A percentile compares a stretch with the other conserved stretches of the same genome.
Evolutionary conservation across 1,284 basidiomycete species (phyloP).

Genomic region (Stereum hirsutum): DNA sequence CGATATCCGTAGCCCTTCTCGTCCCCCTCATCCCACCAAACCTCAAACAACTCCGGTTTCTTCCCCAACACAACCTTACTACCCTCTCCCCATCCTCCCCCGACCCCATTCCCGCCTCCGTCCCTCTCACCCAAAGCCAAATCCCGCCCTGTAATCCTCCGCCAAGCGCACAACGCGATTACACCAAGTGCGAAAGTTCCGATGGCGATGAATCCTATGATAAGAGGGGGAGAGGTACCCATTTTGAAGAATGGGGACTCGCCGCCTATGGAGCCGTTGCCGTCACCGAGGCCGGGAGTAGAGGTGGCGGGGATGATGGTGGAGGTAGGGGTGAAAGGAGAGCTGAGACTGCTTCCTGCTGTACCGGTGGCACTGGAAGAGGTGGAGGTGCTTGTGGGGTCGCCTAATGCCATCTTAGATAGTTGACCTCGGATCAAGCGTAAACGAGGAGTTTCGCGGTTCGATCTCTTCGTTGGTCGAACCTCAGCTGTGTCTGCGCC

Average conservation of each 20-base stretch:
- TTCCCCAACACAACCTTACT: not conserved
- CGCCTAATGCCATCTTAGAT: too few relatives aligned
- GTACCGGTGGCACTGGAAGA: too few relatives aligned
- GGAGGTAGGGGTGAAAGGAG: slow-evolving; percentile 1
- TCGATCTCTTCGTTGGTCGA: too few relatives aligned
- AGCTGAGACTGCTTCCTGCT: too few relatives aligned
- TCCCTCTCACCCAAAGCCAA: not conserved
- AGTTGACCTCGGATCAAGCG: too few relatives aligned
- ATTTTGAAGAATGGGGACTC: slow-evolving; percentile 4
- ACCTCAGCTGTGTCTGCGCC: too few relatives aligned
- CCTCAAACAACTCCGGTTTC: slow-evolving; percentile 9
- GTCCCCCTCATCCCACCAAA: slow-evolving; percentile 7
- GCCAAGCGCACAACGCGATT: slow-evolving; percentile 7
- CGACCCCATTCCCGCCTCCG: not conserved
- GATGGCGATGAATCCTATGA: slow-evolving; percentile 11
- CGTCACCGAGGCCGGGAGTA: not conserved
- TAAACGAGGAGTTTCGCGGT: too few relatives aligned
- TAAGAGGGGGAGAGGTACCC: slow-evolving; percentile 8
- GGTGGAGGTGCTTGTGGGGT: too few relatives aligned
- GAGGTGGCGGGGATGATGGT: not conserved
- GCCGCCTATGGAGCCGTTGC: not conserved
- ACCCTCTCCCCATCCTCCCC: not conserved
- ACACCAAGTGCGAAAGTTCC: slow-evolving; percentile 8
- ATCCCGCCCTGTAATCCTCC: not conserved
- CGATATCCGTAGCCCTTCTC: too few relatives aligned